Base-by-base conservation (phyloP, 2,329 filamentous ascomycete genomes). In the Alternaria sp. region DNA sequence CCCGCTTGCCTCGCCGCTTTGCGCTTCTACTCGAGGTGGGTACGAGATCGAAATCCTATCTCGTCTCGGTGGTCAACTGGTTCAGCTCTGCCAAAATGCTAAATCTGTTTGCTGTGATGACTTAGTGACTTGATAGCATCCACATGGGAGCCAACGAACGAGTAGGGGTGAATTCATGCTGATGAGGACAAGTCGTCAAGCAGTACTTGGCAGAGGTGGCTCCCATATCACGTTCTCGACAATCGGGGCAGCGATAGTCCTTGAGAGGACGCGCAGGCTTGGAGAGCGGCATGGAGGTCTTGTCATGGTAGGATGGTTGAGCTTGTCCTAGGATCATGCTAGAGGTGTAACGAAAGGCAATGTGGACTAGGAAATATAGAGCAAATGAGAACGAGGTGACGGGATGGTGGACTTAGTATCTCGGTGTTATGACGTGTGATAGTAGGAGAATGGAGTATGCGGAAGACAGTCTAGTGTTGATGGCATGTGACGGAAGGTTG, bases 101-200 rank as follows among this genome's bases (percentile, higher is more conserved):
- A 59, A 76, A 75, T 5, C 63, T 72, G 36, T 76, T 77, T n/a
- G 59, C 74, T 78, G 34, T 28, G 27, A 34, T 12, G 51, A 50
- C 27, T 12, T 16, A 50, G 34, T 27, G 4, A 4, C 5, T 3
- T 18, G 12, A 11, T 1, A 7, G 12, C n/a, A 22, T 36, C 4
- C 1, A 28, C 10, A 9, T n/a, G 34, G 22, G 10, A 9, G 20
- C 5, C 3, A 34, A 59, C 65, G 54, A 60, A 74, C 72, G 62
- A 41, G 66, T 72, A 46, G 68, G 69, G 40, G 64, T 57, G 34
- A 74, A 71, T 2, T 67, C 60, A 11, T 57, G 66, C n/a, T 63
- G 62, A n/a, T 65, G 66, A 30, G 49, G 45, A 63, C 64, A 66
- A 36, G 65, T 45, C 44, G 45, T 36, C 18, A 62, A 52, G 28